Base-by-base conservation (phyloP, 2,329 filamentous ascomycete species). In the Penicillium sp. region DNA sequence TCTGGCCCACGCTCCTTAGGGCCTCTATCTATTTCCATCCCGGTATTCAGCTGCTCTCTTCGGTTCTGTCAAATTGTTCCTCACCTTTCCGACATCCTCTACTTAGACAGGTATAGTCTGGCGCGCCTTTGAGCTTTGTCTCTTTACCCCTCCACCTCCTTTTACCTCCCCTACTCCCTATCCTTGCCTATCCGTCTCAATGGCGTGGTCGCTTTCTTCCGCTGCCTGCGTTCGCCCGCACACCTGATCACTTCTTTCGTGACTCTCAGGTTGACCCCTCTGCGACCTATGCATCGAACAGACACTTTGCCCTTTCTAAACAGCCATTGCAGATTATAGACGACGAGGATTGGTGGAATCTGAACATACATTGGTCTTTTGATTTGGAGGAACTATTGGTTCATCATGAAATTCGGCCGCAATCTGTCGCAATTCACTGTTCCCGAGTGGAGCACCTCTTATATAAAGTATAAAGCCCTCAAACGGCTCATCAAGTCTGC, bases 401-500 rank as follows among this genome's bases (percentile, higher is more conserved):
- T 38, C 63, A 72, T 52, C 13, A 77, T 77, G 75, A 77, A 77
- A 61, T 77, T 77, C 60, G 75, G 75, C 27, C 72, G 73, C 52
- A 76, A 76, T 59, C 61, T 77, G 38, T 61, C 74, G 13, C 70
- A 74, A 49, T 77, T 76, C 52, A 73, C 76, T 48, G 75, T 77
- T 25, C 75, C 75, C 11, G 75, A 77, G 63, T 77, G 75, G 75
- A 71, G 74, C 49, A 64, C 71, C 34, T 68, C 66, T 25, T 79
- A 77, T 62, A 78, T 79, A 60, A 74, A 73, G 50, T 77, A 78
- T 64, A 79, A 77, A 56, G 67, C 69, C 8, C 62, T 97, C 63
- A 99, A 99, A 79, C 95, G 93, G 76, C 81, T 96, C 57, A 91
- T 99, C 75, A 97, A 95, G 66, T 73, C 74, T 63, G 81, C 85